Evolutionary conservation across 148 eudicot species (phyloP).

Genomic region (Cornus kousa): DNA sequence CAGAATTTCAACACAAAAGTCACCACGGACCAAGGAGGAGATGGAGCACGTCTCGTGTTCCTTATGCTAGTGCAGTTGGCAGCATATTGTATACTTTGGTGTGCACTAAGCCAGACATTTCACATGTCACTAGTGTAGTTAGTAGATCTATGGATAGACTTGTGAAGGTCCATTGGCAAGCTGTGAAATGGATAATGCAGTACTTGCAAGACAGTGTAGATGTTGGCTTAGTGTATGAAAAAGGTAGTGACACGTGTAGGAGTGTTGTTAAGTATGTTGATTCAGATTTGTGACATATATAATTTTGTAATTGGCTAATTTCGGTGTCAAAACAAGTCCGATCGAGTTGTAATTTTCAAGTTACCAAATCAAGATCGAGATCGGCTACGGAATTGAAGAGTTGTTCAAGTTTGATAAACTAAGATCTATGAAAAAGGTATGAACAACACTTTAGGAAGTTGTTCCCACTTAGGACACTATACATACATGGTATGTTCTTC

Average conservation of each 20-base stretch:
- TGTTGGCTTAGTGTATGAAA: background rate
- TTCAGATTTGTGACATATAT: background rate
- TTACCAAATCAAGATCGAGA: no score
- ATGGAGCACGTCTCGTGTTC: background rate
- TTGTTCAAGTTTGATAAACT: no score
- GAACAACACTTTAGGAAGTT: no score
- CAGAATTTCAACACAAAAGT: no score
- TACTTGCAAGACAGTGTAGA: background rate
- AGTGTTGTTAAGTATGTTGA: background rate
- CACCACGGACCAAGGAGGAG: background rate
- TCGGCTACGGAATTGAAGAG: no score
- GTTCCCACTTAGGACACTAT: no score
- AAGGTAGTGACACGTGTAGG: background rate
- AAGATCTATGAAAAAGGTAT: no score
- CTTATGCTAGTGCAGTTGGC: background rate
- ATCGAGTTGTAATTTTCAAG: no score
- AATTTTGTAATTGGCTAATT: no score
- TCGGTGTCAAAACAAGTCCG: no score
- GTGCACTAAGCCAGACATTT: background rate
- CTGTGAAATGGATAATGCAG: slow-evolving; percentile 1
- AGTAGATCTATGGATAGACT: slow-evolving; percentile 14
- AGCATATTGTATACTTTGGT: slow-evolving; percentile 5
- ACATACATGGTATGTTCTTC: no score
- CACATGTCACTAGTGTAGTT: background rate
- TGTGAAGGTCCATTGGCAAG: slow-evolving; percentile 2